phyloP scores from a whole-genome alignment of 2,329 filamentous ascomycete species.

The Pseudopithomyces maydicus region DNA sequence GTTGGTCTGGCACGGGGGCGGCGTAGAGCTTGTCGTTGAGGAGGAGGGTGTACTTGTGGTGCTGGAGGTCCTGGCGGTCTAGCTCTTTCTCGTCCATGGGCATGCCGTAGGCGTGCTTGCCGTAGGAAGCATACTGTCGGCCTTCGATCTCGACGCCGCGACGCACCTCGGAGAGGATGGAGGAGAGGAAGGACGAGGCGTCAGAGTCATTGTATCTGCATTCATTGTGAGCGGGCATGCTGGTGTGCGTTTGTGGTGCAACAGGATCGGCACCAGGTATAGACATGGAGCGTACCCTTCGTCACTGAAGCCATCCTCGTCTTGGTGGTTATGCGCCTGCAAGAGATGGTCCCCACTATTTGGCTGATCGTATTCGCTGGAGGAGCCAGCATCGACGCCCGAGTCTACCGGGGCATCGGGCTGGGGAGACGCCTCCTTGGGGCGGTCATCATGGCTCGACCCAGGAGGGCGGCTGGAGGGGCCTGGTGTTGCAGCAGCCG shows the following conservation, averaged over 20 bases:
- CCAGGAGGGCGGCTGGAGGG: background rate
- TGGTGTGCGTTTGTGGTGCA: background rate
- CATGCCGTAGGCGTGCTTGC: slow-evolving; percentile 30
- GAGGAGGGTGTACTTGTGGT: slow-evolving; percentile 28
- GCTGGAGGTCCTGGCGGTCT: slow-evolving; percentile 29
- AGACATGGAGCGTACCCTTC: slow-evolving; percentile 20
- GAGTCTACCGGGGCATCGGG: slow-evolving; percentile 15
- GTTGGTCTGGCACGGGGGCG: slow-evolving; percentile 19
- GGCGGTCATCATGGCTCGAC: background rate
- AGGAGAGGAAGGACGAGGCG: slow-evolving; percentile 27
- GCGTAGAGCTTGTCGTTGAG: slow-evolving; percentile 22
- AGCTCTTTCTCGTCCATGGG: slow-evolving; percentile 32
- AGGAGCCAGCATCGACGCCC: slow-evolving; percentile 19
- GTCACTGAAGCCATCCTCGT: slow-evolving; percentile 23
- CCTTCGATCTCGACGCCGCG: slow-evolving; percentile 27
- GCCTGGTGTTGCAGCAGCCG: background rate
- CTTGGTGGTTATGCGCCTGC: slow-evolving; percentile 17
- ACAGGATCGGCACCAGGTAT: background rate
- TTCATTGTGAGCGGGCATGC: slow-evolving; percentile 1
- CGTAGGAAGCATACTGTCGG: slow-evolving; percentile 24
- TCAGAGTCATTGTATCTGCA: slow-evolving; percentile 26
- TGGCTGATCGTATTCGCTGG: slow-evolving; percentile 24
- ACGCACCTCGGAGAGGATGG: slow-evolving; percentile 26
- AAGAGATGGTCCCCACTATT: slow-evolving; percentile 22
- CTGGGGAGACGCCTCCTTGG: background rate